Percentiles rank a stretch among this genome's conserved stretches.
Evolutionary conservation across 2,329 filamentous ascomycete genomes (phyloP).

Genomic region (Claviceps sp.): DNA sequence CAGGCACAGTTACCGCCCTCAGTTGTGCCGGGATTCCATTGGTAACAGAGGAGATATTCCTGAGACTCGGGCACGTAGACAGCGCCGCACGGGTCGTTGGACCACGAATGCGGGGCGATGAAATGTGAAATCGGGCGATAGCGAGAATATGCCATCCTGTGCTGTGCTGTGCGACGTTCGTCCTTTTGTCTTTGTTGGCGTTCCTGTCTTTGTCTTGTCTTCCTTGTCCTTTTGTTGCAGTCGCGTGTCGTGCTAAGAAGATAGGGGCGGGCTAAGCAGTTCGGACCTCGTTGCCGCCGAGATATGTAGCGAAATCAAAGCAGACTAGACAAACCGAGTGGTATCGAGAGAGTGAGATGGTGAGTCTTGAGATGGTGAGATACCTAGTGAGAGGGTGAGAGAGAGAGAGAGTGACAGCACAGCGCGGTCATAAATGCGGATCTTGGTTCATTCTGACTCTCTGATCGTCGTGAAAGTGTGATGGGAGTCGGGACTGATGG

Average conservation of each 20-base stretch:
- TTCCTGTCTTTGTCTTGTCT: not conserved
- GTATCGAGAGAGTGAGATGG: not conserved
- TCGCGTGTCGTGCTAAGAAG: no score
- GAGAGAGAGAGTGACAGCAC: not conserved
- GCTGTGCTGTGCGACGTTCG: not conserved
- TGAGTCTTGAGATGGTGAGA: no score
- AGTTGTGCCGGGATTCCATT: constrained; percentile 14
- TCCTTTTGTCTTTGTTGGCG: not conserved
- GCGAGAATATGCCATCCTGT: constrained; percentile 3
- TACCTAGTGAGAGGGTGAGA: no score
- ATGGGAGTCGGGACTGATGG: not conserved
- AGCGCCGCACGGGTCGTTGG: constrained; percentile 29
- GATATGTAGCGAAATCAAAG: no score
- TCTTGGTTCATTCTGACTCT: not conserved
- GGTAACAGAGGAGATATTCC: constrained; percentile 28
- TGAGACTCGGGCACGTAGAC: constrained; percentile 27
- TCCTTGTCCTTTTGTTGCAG: not conserved
- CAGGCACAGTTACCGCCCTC: constrained; percentile 15
- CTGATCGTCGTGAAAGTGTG: not conserved
- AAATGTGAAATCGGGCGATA: constrained; percentile 17
- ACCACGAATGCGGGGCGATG: constrained; percentile 23
- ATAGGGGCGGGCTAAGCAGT: no score
- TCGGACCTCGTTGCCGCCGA: no score
- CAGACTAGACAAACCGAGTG: no score
- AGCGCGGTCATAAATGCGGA: not conserved